phyloP scores from a whole-genome alignment of 1,284 basidiomycete species.

The Termitomyces sp. region DNA sequence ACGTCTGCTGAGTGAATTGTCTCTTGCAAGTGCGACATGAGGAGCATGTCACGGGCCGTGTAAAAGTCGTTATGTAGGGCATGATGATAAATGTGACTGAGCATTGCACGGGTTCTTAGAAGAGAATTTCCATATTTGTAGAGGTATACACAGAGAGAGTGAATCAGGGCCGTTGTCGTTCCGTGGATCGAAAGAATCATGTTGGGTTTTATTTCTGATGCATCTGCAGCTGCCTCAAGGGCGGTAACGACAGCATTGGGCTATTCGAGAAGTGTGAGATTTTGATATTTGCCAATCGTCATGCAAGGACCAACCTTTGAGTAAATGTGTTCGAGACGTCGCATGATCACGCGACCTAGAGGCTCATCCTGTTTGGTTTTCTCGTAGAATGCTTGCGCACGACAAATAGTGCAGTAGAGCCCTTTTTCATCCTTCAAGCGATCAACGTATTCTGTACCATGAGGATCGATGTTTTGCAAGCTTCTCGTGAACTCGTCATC shows the following conservation, averaged over 20 bases:
- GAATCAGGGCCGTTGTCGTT: slow-evolving; percentile 73
- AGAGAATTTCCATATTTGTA: slow-evolving; percentile 92
- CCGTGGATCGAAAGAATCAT: slow-evolving; percentile 53
- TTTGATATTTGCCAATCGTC: background rate
- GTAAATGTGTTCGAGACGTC: slow-evolving; percentile 96
- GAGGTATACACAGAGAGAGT: slow-evolving; percentile 85
- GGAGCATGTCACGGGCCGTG: slow-evolving; percentile 94
- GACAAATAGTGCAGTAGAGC: slow-evolving; percentile 90
- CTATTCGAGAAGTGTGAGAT: slow-evolving; percentile 35
- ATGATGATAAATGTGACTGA: slow-evolving; percentile 96
- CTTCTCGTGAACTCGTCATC: slow-evolving; percentile 99
- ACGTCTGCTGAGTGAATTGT: slow-evolving; percentile 95
- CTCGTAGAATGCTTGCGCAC: slow-evolving; percentile 90
- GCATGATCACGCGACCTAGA: slow-evolving; percentile 87
- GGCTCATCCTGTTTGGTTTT: slow-evolving; percentile 71
- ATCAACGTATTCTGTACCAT: slow-evolving; percentile 97
- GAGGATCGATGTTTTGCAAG: slow-evolving; percentile 97
- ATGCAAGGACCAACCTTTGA: slow-evolving; percentile 67
- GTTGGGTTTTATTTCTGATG: slow-evolving; percentile 54
- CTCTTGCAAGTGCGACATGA: slow-evolving; percentile 99
- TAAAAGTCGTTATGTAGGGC: slow-evolving; percentile 96
- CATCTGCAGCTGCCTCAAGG: slow-evolving; percentile 68
- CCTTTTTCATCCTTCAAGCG: slow-evolving; percentile 92
- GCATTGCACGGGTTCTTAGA: slow-evolving; percentile 92
- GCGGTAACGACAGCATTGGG: slow-evolving; percentile 92